Evolutionary conservation across 2,329 filamentous ascomycete genomes (phyloP).

Genomic region (Saccharata proteae): DNA sequence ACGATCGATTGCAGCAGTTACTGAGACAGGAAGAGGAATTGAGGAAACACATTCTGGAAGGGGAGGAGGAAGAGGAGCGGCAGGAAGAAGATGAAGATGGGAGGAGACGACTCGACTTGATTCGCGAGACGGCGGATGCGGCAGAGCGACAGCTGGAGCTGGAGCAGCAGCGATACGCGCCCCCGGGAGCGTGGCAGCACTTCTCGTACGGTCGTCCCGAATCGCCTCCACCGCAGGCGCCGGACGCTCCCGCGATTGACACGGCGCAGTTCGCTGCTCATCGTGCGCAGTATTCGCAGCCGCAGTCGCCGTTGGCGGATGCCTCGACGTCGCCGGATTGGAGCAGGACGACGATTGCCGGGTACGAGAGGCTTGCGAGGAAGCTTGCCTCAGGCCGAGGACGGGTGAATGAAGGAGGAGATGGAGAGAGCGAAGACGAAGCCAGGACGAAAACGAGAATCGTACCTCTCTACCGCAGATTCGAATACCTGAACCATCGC

Average conservation of each 20-base stretch:
- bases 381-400: constrained; percentile 25
- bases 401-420: constrained; percentile 14
- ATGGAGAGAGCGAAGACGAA: constrained; percentile 13
- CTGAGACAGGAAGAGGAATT: constrained; percentile 5
- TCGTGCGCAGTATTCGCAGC: not conserved
- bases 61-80: constrained; percentile 1
- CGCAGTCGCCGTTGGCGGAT: not conserved
- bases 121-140: no score
- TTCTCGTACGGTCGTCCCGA: no score
- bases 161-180: no score
- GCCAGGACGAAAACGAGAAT: constrained; percentile 9
- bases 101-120: no score
- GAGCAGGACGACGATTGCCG: constrained; percentile 19
- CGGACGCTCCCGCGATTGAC: no score
- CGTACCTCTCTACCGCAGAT: constrained; percentile 66
- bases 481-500: constrained; percentile 71
- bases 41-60: constrained; percentile 5
- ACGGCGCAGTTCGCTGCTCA: no score
- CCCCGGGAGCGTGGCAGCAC: no score
- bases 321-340: constrained; percentile 11
- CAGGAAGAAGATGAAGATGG: no score
- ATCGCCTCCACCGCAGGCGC: no score
- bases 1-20: constrained; percentile 2
- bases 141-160: no score
- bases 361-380: constrained; percentile 26